phyloP scores from a whole-genome alignment of 805 yeast species.

The Wickerhamiella domercqiae region DNA sequence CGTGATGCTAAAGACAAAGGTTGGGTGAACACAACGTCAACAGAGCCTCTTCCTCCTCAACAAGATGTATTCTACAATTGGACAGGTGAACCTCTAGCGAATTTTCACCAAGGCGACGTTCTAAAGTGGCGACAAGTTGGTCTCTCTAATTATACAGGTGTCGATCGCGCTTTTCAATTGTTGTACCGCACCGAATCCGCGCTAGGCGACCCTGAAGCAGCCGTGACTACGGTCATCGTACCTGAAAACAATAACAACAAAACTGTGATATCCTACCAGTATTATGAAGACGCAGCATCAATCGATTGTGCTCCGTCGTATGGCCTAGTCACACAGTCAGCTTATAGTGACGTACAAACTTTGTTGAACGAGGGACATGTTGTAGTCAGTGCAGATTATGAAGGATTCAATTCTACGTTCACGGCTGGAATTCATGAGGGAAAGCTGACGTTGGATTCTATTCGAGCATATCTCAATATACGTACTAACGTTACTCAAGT shows the following conservation, averaged over 20 bases:
- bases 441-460: conserved; percentile 18
- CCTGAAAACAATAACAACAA: conserved; percentile 12
- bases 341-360: conserved; percentile 2
- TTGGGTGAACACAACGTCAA: not conserved
- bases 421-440: conserved; percentile 19
- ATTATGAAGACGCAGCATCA: conserved; percentile 19
- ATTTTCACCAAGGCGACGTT: not conserved
- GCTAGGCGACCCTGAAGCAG: conserved; percentile 17
- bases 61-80: not conserved
- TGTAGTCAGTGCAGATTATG: conserved; percentile 19
- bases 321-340: conserved; percentile 9
- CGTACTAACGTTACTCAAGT: conserved; percentile 1
- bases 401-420: conserved; percentile 20
- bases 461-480: conserved; percentile 15
- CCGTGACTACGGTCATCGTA: conserved; percentile 19
- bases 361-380: conserved; percentile 7
- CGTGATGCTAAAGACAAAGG: no score
- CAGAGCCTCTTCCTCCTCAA: not conserved
- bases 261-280: conserved; percentile 18
- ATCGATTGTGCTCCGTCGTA: conserved; percentile 21
- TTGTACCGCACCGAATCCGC: conserved; percentile 17
- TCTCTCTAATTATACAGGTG: conserved; percentile 7
- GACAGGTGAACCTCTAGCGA: not conserved
- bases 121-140: conserved; percentile 1
- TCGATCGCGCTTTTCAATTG: conserved; percentile 12